Evolutionary conservation across 106 monocot species (phyloP).

Genomic region (Acorus calamus): DNA sequence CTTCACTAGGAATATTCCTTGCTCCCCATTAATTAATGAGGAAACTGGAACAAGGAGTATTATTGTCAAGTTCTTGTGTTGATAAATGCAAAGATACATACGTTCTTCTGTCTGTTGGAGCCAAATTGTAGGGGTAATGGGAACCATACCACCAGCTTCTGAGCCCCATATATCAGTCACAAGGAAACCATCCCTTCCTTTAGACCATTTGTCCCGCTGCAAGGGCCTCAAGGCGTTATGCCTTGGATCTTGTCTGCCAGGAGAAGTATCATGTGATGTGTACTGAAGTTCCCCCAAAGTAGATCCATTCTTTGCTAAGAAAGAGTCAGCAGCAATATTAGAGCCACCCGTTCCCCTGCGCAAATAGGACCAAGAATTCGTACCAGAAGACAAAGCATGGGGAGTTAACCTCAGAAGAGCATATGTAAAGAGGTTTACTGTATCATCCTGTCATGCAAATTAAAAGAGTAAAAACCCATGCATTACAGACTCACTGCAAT

Average conservation of each 20-base stretch:
- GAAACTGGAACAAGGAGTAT: slow-evolving; percentile 66
- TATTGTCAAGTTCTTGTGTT: slow-evolving; percentile 66
- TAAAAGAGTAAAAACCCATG: slow-evolving; percentile 1
- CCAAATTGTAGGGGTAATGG: slow-evolving; percentile 42
- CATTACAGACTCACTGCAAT: too few species aligned
- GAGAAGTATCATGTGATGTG: slow-evolving; percentile 37
- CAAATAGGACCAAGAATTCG: slow-evolving; percentile 77
- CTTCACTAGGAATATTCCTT: slow-evolving; percentile 48
- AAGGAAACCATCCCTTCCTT: slow-evolving; percentile 91
- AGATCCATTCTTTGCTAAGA: slow-evolving; percentile 14
- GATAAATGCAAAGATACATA: slow-evolving; percentile 67
- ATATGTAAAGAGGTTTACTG: slow-evolving; percentile 62
- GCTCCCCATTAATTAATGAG: slow-evolving; percentile 60
- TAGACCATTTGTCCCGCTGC: slow-evolving; percentile 69
- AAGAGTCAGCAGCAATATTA: slow-evolving; percentile 24
- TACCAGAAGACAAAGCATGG: slow-evolving; percentile 57
- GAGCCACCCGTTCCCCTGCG: slow-evolving; percentile 41
- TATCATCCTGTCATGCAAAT: slow-evolving; percentile 57
- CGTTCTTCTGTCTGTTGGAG: slow-evolving; percentile 51
- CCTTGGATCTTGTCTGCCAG: slow-evolving; percentile 26
- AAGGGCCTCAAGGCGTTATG: slow-evolving; percentile 48
- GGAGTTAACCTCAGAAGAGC: slow-evolving; percentile 80
- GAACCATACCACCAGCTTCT: slow-evolving; percentile 33
- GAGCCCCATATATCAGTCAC: slow-evolving; percentile 29
- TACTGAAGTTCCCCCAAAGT: slow-evolving; percentile 23